Evolutionary conservation across 257 asterid species (phyloP).

Genomic region (Capsicum chinense): DNA sequence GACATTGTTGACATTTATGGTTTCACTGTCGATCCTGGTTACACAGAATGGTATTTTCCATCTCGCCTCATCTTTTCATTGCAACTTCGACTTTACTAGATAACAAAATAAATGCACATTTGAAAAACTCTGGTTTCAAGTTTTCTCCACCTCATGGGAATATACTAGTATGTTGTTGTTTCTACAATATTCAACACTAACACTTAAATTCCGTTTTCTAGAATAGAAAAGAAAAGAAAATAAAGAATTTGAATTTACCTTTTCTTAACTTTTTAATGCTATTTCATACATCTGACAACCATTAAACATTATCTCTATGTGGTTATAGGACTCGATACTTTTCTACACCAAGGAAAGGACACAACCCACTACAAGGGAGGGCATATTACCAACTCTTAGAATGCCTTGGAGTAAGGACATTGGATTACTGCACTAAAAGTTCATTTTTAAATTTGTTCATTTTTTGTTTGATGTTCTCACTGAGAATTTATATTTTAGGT

Average conservation of each 20-base stretch:
- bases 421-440: slow-evolving; percentile 13
- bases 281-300: not conserved
- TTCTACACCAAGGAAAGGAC: slow-evolving; percentile 95
- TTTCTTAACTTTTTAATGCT: not conserved
- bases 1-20: slow-evolving; percentile 95
- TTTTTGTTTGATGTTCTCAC: slow-evolving; percentile 26
- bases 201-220: too few species aligned
- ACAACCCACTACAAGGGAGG: slow-evolving; percentile 99
- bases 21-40: slow-evolving; percentile 99
- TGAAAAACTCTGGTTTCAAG: not conserved
- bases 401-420: slow-evolving; percentile 91
- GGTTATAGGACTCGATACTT: slow-evolving; percentile 79
- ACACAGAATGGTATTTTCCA: slow-evolving; percentile 85
- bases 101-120: not conserved
- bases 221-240: too few species aligned
- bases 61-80: slow-evolving; percentile 2
- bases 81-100: not conserved
- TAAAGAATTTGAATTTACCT: not conserved
- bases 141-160: not conserved
- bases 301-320: not conserved
- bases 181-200: too few species aligned
- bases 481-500: slow-evolving; percentile 53
- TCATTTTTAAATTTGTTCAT: not conserved
- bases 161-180: too few species aligned
- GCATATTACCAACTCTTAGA: slow-evolving; percentile 98